Evolutionary conservation across 768 basidiomycete genomes (phyloP), one percentile per base, ranked within the genome.

Genomic region (Gloeopeniophorella convolvens): DNA sequence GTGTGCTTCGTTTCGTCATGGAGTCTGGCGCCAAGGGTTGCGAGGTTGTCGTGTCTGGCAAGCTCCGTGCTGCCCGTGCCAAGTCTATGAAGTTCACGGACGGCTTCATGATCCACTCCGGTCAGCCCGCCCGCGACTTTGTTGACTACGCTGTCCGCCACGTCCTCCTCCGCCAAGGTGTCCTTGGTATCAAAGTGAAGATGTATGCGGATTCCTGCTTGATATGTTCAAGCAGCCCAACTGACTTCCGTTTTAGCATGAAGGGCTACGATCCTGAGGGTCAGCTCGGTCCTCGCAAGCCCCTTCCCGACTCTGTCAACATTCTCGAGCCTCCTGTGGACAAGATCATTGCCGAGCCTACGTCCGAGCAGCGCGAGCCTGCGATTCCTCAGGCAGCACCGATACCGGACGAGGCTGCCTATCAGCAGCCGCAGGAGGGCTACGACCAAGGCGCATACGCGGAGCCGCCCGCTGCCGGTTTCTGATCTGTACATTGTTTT

Each of bases 41-140:
- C 66, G 96, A 99, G 72, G 96, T 99, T 57, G 91, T 98, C 66
- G 94, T 99, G 58, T 98, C 95, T 57, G 96, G 96, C 67, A 99
- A 99, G 73, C 91, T 99, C 66, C 92, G 96, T 68, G 96, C 95
- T 59, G 96, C 96, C 59, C 93, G 95, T 79, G 96, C 96, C 65
- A 99, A 99, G 75, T 89, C 92, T 16, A 99, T 99, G 96, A 99
- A 99, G 73, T 98, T 99, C 76, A 97, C 94, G 66, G 96, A 99
- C 65, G 96, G 96, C 48, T 97, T 97, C 85, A 92, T 92, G 89
- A 89, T 92, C 65, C 89, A 92, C 78, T 96, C 95, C 57, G 94
- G 94, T 82, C 96, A 99, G 74, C 96, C 96, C 60, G 85, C 83
- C 42, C 77, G 83, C 47, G 96, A 99, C 68, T 99, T 94, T 63